Percentiles rank a stretch among this genome's conserved stretches.
These are phyloP conservation scores for Globisporangium heterothallicum DNA, from an alignment of 352 stramenopile genomes.

Conservation along the genomic window DNA sequence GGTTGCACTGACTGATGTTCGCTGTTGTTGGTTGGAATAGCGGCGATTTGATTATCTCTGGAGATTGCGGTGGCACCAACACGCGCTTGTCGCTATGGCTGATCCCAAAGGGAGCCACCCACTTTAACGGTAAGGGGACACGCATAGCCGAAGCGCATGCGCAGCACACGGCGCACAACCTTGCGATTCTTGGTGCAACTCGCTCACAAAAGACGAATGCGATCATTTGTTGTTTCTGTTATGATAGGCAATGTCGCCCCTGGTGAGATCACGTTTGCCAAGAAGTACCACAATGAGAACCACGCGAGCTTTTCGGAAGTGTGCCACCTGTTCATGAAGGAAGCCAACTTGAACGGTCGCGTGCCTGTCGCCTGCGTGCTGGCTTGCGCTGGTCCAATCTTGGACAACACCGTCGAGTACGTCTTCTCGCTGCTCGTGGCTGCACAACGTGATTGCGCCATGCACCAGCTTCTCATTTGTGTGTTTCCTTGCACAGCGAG, in stretches of 20 bases:
- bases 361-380: constrained; percentile 65
- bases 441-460: too few relatives aligned
- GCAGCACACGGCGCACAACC: neutral
- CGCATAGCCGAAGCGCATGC: neutral
- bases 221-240: constrained; percentile 1
- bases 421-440: constrained; percentile 14
- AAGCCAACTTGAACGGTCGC: constrained; percentile 74
- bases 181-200: constrained; percentile 13
- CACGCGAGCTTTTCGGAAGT: constrained; percentile 84
- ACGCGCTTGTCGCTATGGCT: constrained; percentile 90
- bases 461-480: constrained; percentile 1
- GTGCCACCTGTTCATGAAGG: constrained; percentile 91
- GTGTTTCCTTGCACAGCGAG: too few relatives aligned
- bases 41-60: constrained; percentile 80
- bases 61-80: constrained; percentile 97
- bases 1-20: neutral
- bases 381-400: constrained; percentile 73
- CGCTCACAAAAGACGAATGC: constrained; percentile 8
- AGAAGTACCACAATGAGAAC: constrained; percentile 85
- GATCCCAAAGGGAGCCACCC: constrained; percentile 51
- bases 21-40: constrained; percentile 13
- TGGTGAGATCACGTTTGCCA: constrained; percentile 78
- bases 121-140: constrained; percentile 40
- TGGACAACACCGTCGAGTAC: constrained; percentile 77
- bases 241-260: constrained; percentile 56